Evolutionary conservation across 2,329 filamentous ascomycete genomes (phyloP).

Genomic region (Fusarium sterilihyphosum): DNA sequence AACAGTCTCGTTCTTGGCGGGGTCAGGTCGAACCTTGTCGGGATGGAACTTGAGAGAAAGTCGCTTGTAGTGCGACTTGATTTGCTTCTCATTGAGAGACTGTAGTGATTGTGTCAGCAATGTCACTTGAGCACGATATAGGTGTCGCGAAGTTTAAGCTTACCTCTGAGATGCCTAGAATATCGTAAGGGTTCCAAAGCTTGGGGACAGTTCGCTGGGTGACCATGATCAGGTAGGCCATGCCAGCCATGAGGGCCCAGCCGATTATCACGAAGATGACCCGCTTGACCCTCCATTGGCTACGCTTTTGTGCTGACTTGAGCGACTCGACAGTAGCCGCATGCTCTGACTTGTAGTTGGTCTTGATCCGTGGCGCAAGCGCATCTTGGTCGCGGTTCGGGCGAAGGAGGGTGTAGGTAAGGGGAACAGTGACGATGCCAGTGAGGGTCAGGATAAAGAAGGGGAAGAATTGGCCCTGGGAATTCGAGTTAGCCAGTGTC

Average conservation of each 20-base stretch:
- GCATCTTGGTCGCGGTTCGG: constrained; percentile 80
- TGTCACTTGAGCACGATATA: not conserved
- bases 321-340: constrained; percentile 83
- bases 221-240: constrained; percentile 89
- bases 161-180: constrained; percentile 86
- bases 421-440: constrained; percentile 85
- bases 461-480: constrained; percentile 93
- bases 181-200: constrained; percentile 97
- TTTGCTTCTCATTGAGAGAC: constrained; percentile 87
- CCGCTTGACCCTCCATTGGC: constrained; percentile 88
- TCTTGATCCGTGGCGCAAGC: constrained; percentile 83
- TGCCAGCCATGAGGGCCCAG: constrained; percentile 86
- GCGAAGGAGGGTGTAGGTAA: constrained; percentile 88
- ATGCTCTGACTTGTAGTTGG: constrained; percentile 84
- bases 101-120: constrained; percentile 47
- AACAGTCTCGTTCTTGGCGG: constrained; percentile 86
- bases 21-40: constrained; percentile 88
- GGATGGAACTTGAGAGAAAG: constrained; percentile 90
- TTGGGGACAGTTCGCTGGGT: constrained; percentile 77
- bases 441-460: constrained; percentile 96
- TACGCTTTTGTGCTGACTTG: constrained; percentile 87
- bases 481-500: constrained; percentile 1
- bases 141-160: constrained; percentile 54
- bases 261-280: constrained; percentile 78
- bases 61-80: constrained; percentile 90